Percentiles rank a stretch among this genome's conserved stretches.
These are phyloP conservation scores for Climacium dendroides DNA, from an alignment of 225 moss, liverwort and hornwort species.

Conservation along the genomic window DNA sequence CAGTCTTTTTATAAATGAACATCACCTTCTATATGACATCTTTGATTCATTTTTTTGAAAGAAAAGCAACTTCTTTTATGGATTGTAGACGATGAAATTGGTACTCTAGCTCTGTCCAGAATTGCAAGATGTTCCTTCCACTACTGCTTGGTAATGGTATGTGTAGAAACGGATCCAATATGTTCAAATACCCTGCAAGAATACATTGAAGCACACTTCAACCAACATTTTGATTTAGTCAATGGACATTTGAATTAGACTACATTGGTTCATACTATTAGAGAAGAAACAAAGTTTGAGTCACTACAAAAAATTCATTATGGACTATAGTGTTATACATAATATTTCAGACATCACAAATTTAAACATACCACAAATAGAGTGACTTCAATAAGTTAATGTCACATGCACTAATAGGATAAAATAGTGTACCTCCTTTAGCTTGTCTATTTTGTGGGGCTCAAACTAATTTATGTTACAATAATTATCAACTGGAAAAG, in stretches of 20 bases:
- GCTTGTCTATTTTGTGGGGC: not conserved
- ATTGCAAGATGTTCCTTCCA: conserved; percentile 78
- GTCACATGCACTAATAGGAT: not conserved
- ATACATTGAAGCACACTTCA: not conserved
- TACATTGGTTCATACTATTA: not conserved
- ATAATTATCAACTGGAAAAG: no score
- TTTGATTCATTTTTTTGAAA: not conserved
- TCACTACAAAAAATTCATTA: not conserved
- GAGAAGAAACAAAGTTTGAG: not conserved
- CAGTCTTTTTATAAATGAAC: not conserved
- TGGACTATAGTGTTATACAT: not conserved
- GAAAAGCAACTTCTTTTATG: conserved; percentile 3
- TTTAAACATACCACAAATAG: no score
- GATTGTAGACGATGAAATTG: conserved; percentile 54
- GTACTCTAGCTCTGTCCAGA: conserved; percentile 79
- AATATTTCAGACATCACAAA: not conserved
- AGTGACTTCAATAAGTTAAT: not conserved
- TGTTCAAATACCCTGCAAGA: conserved; percentile 82
- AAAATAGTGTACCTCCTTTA: not conserved
- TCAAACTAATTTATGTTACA: not conserved
- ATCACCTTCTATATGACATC: not conserved
- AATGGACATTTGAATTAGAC: not conserved
- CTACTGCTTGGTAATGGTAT: conserved; percentile 77
- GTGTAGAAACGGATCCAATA: conserved; percentile 68
- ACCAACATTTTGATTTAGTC: not conserved